Evolutionary conservation across 257 asterid genomes (phyloP).

Genomic region (Schizonepeta tenuifolia): DNA sequence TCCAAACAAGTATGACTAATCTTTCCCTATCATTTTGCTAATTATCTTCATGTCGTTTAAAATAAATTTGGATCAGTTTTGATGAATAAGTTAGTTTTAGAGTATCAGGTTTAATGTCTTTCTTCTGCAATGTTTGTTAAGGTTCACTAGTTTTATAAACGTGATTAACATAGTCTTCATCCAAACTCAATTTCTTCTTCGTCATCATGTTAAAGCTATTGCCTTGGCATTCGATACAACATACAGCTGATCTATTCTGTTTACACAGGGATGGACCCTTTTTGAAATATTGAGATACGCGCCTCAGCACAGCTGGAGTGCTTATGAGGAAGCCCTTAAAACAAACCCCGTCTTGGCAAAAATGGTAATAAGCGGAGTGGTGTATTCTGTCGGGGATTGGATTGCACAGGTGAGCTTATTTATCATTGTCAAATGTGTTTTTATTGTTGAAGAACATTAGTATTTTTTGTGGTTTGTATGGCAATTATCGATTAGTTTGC

Average conservation of each 20-base stretch:
- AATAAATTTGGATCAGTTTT: background rate
- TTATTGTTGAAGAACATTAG: background rate
- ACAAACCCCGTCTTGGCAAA: conserved; percentile 81
- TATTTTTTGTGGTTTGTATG: background rate
- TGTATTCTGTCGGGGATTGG: conserved; percentile 86
- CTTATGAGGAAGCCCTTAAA: conserved; percentile 85
- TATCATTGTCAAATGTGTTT: background rate
- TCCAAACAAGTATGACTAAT: background rate
- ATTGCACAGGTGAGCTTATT: conserved; percentile 72
- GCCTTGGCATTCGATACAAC: background rate
- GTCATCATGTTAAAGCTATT: background rate
- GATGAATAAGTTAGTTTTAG: background rate
- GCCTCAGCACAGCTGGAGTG: conserved; percentile 87
- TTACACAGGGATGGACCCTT: conserved; percentile 79
- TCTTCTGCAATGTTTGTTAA: background rate
- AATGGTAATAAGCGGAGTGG: conserved; percentile 89
- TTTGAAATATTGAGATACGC: conserved; percentile 82
- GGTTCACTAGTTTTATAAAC: background rate
- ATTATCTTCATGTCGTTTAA: background rate
- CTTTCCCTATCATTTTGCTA: background rate
- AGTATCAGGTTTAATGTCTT: background rate
- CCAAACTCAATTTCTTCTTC: background rate
- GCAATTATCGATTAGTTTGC: background rate
- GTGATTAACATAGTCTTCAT: background rate
- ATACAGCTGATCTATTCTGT: conserved; percentile 26